Percentiles rank a stretch among this genome's conserved stretches.
Conservation (phyloP, 139 green algal species). For the Tetratostichococcus sp. region DNA sequence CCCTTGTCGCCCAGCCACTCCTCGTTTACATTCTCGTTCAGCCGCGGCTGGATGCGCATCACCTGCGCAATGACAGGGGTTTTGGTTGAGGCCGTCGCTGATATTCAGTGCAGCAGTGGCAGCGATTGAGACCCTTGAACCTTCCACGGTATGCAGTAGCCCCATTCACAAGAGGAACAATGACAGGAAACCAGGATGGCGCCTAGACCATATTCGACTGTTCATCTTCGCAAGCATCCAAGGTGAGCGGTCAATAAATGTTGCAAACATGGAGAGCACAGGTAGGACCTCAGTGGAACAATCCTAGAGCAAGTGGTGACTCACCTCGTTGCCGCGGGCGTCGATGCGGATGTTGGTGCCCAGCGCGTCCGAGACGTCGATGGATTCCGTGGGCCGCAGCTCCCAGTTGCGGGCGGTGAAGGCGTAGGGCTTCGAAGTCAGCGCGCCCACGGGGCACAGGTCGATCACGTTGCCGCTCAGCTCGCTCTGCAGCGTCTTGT, state of each 20-base stretch:
- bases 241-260: too few relatives aligned
- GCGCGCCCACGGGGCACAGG: slow-evolving; percentile 95
- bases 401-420: slow-evolving; percentile 98
- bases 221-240: too few relatives aligned
- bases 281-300: too few relatives aligned
- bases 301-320: neutral
- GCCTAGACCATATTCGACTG: neutral
- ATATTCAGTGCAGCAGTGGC: too few relatives aligned
- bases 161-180: too few relatives aligned
- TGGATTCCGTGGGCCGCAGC: slow-evolving; percentile 87
- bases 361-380: slow-evolving; percentile 91
- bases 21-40: slow-evolving; percentile 98
- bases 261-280: too few relatives aligned
- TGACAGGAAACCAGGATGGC: too few relatives aligned
- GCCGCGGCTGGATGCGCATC: slow-evolving; percentile 89
- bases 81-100: too few relatives aligned
- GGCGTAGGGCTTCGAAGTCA: slow-evolving; percentile 94
- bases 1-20: slow-evolving; percentile 98
- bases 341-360: slow-evolving; percentile 89
- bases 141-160: too few relatives aligned
- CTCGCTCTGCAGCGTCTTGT: slow-evolving; percentile 86
- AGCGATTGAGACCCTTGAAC: too few relatives aligned
- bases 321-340: slow-evolving; percentile 74
- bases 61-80: slow-evolving; percentile 24
- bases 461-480: slow-evolving; percentile 98